Evolutionary conservation across 345 rosid genomes (phyloP), one percentile per base, ranked within the genome.

Genomic region (Hirschfeldia incana): DNA sequence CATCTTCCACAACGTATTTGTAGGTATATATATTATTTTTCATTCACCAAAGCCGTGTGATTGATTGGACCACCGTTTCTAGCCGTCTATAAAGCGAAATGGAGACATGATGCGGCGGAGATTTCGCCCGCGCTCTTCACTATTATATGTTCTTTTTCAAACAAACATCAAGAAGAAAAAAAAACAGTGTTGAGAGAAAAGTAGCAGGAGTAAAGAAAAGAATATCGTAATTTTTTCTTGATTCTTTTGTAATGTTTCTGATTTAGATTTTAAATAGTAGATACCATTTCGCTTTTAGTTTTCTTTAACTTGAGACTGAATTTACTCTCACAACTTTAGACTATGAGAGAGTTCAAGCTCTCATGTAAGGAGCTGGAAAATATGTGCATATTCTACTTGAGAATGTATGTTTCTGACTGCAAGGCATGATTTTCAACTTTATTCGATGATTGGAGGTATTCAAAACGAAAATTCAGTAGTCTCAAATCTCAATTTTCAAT

Each of bases 51-150:
- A 3, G 15, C 65, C 16, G 59, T 78, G 69, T 36, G 77, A 57
- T 26, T 73, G 65, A 75, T 80, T 67, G 76, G 83, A 75, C 72
- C 67, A 74, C 61, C 42, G 75, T 62, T 15, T 71, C 29, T 34
- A 66, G 58, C 5, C 29, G 78, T 44, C 2, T 49, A 8, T 15
- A 16, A 61, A 68, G 44, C 70, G 74, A 73, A 68, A 59, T 80
- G 83, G 80, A 80, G 76, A 71, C 59, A 76, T 71, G 80, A 70
- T 0, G 83, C 65, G 83, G 83, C 77, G 36, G 80, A 76, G 77
- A 58, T 44, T 76, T 71, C 74, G 83, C 83, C 83, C 83, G 76
- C 83, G 44, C 69, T 80, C 83, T 80, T 44, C 69, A 27, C 39
- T 53, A 1, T 51, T 62, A 17, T 74, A 6, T 74, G 71, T 80